phyloP scores from a whole-genome alignment of 2,329 filamentous ascomycete species.

The Diaporthe caulivora region DNA sequence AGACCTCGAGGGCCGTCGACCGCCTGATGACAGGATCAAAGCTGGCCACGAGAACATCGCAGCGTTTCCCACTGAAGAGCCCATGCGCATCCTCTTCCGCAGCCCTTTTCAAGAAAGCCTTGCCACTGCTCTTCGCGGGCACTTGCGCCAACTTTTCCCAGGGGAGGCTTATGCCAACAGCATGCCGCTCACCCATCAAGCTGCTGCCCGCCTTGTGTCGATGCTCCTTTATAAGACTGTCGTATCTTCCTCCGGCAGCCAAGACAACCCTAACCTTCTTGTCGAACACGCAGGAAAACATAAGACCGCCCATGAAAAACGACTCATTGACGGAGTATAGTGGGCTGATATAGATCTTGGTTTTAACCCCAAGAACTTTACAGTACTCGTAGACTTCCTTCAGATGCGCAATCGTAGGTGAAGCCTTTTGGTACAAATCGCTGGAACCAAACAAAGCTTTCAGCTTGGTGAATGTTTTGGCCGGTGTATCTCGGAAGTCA shows the following conservation, averaged over 20 bases:
- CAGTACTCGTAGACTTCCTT: constrained; percentile 82
- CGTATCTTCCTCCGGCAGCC: constrained; percentile 93
- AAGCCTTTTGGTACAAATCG: constrained; percentile 79
- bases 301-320: constrained; percentile 86
- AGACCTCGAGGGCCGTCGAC: constrained; percentile 80
- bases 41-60: constrained; percentile 90
- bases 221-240: constrained; percentile 87
- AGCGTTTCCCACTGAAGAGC: constrained; percentile 75
- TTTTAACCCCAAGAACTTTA: constrained; percentile 79
- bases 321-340: constrained; percentile 90
- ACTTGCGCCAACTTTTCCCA: constrained; percentile 85
- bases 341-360: constrained; percentile 86
- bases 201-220: constrained; percentile 71
- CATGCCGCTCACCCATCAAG: constrained; percentile 72
- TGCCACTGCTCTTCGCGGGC: constrained; percentile 63
- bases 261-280: constrained; percentile 87
- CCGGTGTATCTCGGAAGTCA: constrained; percentile 80
- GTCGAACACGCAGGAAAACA: constrained; percentile 94
- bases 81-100: constrained; percentile 71
- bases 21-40: constrained; percentile 84
- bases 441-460: constrained; percentile 72
- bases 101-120: constrained; percentile 75
- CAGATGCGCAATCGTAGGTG: constrained; percentile 83
- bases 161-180: constrained; percentile 91
- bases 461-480: constrained; percentile 68